A percentile compares a stretch with the other conserved stretches of the same genome.
Conservation (phyloP, 176 grass and related monocot species). For the Lolium rigidum region DNA sequence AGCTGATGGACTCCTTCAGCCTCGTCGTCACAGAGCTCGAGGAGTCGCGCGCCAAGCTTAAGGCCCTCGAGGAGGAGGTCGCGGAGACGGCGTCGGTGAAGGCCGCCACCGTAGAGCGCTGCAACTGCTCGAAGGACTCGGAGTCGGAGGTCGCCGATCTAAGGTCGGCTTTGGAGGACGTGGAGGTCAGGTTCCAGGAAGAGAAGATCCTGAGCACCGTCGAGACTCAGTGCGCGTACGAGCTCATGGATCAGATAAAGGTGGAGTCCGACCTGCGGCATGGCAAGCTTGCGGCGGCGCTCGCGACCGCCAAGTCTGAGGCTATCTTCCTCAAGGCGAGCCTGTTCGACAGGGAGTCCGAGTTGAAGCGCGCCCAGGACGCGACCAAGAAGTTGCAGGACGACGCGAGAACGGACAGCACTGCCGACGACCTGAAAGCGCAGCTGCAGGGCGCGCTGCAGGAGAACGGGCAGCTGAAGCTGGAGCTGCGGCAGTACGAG, state of each 20-base stretch:
- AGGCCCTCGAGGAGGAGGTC: conserved; percentile 69
- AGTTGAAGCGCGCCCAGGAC: conserved; percentile 55
- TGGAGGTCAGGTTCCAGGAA: conserved; percentile 56
- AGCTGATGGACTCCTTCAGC: conserved; percentile 96
- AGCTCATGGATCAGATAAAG: conserved; percentile 73
- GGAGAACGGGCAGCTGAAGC: conserved; percentile 67
- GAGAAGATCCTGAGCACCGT: conserved; percentile 79
- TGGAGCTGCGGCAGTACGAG: conserved; percentile 50
- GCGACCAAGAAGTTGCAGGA: conserved; percentile 56
- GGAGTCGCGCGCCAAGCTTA: conserved; percentile 75
- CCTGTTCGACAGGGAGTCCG: conserved; percentile 84
- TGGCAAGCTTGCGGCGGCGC: conserved; percentile 52
- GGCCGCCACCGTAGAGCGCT: conserved; percentile 3
- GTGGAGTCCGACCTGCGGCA: conserved; percentile 65
- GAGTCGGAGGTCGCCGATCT: conserved; percentile 47
- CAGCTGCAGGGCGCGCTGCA: conserved; percentile 55
- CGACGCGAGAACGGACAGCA: conserved; percentile 32
- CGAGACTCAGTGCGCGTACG: conserved; percentile 63
- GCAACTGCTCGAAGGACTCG: conserved; percentile 37
- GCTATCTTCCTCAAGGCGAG: conserved; percentile 78
- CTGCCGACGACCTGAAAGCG: conserved; percentile 41
- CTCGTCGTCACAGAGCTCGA: conserved; percentile 88
- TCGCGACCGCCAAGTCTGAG: conserved; percentile 62
- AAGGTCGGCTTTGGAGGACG: conserved; percentile 54
- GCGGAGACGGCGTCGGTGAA: conserved; percentile 39